Evolutionary conservation across 2,329 filamentous ascomycete species (phyloP).

Genomic region (Coleophoma cylindrospora): DNA sequence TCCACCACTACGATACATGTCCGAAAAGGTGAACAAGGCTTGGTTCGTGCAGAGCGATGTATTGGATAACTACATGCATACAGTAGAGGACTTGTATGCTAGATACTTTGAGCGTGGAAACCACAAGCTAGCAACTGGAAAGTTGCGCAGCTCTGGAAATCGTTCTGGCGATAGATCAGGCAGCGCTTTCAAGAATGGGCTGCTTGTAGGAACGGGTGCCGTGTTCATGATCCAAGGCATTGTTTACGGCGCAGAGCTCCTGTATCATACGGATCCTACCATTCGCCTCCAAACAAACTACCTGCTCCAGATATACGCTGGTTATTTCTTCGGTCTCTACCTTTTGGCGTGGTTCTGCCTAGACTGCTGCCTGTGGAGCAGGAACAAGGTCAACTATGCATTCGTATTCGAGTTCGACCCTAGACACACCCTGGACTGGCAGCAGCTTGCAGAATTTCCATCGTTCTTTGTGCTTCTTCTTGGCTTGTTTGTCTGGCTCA

Average conservation of each 20-base stretch:
- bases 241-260: conserved; percentile 46
- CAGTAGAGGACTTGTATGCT: conserved; percentile 84
- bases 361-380: conserved; percentile 77
- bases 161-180: conserved; percentile 48
- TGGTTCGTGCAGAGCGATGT: conserved; percentile 86
- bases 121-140: conserved; percentile 80
- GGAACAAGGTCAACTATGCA: conserved; percentile 86
- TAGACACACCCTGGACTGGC: conserved; percentile 82
- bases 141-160: conserved; percentile 68
- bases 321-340: conserved; percentile 80
- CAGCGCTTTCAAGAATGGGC: conserved; percentile 51
- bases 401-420: conserved; percentile 97
- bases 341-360: conserved; percentile 81
- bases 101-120: conserved; percentile 91
- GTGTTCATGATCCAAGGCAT: conserved; percentile 62
- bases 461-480: conserved; percentile 75
- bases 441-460: conserved; percentile 80
- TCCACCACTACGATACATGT: conserved; percentile 74
- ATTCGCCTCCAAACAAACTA: conserved; percentile 52
- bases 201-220: conserved; percentile 60
- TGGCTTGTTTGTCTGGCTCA: conserved; percentile 82
- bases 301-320: conserved; percentile 64
- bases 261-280: conserved; percentile 42
- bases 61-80: conserved; percentile 70
- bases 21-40: conserved; percentile 80